Percentiles rank a stretch among this genome's conserved stretches.
Evolutionary conservation across 768 basidiomycete genomes (phyloP).

Genomic region (Vishniacozyma victoriae): DNA sequence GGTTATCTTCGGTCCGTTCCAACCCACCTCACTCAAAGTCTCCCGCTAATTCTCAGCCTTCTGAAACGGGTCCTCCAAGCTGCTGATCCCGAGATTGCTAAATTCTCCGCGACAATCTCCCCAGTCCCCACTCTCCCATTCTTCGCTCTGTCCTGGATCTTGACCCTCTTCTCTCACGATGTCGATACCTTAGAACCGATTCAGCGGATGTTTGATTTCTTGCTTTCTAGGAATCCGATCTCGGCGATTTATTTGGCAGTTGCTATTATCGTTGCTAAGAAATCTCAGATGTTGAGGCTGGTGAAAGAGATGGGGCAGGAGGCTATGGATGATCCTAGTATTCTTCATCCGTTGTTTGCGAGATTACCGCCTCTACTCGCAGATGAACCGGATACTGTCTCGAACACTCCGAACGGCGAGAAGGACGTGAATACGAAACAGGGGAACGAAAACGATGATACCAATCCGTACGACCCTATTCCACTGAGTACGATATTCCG

Average conservation of each 20-base stretch:
- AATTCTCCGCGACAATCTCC: conserved; percentile 66
- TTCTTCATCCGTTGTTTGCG: conserved; percentile 48
- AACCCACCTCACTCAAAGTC: neutral
- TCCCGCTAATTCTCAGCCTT: conserved; percentile 51
- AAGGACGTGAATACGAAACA: neutral
- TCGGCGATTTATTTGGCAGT: conserved; percentile 73
- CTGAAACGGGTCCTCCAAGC: conserved; percentile 66
- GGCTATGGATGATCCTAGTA: conserved; percentile 45
- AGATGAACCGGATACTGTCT: conserved; percentile 21
- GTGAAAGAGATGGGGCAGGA: conserved; percentile 46
- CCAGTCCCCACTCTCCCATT: conserved; percentile 64
- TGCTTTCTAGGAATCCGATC: conserved; percentile 76
- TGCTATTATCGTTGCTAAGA: conserved; percentile 70
- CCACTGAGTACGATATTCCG: conserved; percentile 39
- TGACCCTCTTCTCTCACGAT: conserved; percentile 89
- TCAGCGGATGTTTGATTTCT: conserved; percentile 85
- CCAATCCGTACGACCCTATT: conserved; percentile 38
- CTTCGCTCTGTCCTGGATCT: conserved; percentile 79
- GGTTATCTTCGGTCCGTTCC: conserved; percentile 62
- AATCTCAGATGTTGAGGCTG: conserved; percentile 59
- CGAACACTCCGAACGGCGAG: neutral
- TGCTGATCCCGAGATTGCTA: conserved; percentile 64
- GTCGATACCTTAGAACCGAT: conserved; percentile 81
- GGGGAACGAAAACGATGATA: conserved; percentile 8
- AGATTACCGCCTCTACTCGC: conserved; percentile 41